Base-by-base conservation (phyloP, 2,329 filamentous ascomycete genomes). In the Lachnellula occidentalis region DNA sequence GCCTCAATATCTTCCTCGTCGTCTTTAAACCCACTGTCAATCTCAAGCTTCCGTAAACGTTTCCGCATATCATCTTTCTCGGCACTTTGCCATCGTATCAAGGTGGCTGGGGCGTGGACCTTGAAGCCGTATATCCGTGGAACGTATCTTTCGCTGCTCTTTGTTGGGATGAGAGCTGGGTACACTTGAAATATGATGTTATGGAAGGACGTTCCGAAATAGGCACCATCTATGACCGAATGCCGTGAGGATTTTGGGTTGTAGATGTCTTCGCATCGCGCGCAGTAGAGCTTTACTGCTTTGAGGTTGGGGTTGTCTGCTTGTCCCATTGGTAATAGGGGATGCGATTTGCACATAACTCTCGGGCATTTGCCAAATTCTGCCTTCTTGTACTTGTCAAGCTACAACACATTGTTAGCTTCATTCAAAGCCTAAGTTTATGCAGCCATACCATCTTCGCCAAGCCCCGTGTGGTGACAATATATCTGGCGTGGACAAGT, bases 161-260 rank as follows among this genome's bases (percentile, higher is more conserved):
- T 99, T 62, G 84, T 78, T 3, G 94, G 94, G 50, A 95, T 84
- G 64, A 99, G 80, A 22, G 88, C 85, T 5, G 94, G 92, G 71
- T 97, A 97, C 53, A 99, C 94, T 72, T 99, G 94, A 78, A 99
- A 97, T 59, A 99, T 84, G 73, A 99, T 96, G 75, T 96, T 96
- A 79, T 96, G 92, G 78, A 99, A 99, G 2, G 90, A 95, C 47
- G 92, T 92, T 64, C 94, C 94, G 65, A 99, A 99, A 79, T 97
- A 99, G 61, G 94, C 94, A 60, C 94, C 94, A 70, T 99, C 94
- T 67, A 99, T 96, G 56, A 88, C 82, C 49, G 92, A 91, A 73
- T 99, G 94, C 27, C 94, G 90, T 19, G 90, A 92, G 3, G 94
- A 97, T 73, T 99, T 99, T 45, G 94, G 94, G 74, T 97, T 97